Evolutionary conservation across 2,329 filamentous ascomycete genomes (phyloP), one percentile per base, ranked within the genome.

Genomic region (Pezicula radicicola): DNA sequence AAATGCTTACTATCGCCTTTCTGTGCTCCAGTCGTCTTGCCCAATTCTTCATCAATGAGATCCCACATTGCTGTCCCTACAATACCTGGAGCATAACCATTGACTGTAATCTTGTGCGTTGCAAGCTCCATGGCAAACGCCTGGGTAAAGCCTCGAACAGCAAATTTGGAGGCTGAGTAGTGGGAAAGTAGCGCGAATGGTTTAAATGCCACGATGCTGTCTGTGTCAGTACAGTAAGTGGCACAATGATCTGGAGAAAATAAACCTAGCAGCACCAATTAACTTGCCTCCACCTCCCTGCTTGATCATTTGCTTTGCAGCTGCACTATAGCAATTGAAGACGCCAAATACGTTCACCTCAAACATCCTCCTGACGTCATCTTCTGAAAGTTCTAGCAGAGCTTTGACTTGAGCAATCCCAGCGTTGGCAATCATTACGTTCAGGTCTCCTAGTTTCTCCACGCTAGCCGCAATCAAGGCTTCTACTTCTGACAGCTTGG

Each of bases 21-120:
- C 59, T 73, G 67, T 0, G 70, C 68, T 0, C 78, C 82, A 1
- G 67, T 72, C 51, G 74, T 73, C 63, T 78, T 73, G 1, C 76
- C 80, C 30, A 86, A 55, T 52, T 78, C 77, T 55, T 80, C 77
- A 54, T 88, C 85, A 49, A 88, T 87, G 2, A 81, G 62, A 43
- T 87, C 84, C 84, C 84, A 88, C 84, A 88, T 88, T 0, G 74
- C 71, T 0, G 83, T 87, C 0, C 78, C 82, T 0, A 88, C 83
- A 45, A 88, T 85, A 76, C 3, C 79, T 0, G 85, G 85, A 0
- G 82, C 84, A 58, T 88, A 88, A 0, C 79, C 78, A 57, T 88
- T 89, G 28, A 80, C 84, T 0, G 81, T 87, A 64, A 89, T 88
- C 52, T 81, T 74, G 61, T 88, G 76, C 46, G 70, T 68, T 0